These are phyloP conservation scores for Miscanthus lutarioriparius DNA, from an alignment of 176 grass and related monocot genomes.

Conservation along the genomic window DNA sequence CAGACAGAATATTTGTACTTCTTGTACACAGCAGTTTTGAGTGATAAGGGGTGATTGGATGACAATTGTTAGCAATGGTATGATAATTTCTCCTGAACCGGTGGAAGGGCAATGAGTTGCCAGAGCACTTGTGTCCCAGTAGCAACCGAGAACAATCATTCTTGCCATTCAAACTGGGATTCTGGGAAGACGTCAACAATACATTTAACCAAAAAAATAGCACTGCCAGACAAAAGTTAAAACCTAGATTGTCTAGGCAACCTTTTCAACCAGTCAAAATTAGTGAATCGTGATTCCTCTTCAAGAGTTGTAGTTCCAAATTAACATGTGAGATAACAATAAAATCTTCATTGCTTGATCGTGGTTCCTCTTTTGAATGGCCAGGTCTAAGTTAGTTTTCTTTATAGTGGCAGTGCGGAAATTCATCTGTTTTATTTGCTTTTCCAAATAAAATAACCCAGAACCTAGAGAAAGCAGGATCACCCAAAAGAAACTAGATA, in stretches of 20 bases:
- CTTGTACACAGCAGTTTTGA: not conserved
- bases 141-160: slow-evolving; percentile 6
- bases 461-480: slow-evolving; percentile 2
- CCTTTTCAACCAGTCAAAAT: not conserved
- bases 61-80: not conserved
- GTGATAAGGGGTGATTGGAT: not conserved
- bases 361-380: not conserved
- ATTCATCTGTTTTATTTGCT: slow-evolving; percentile 12
- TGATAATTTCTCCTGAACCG: not conserved
- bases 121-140: slow-evolving; percentile 27
- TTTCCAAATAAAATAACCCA: slow-evolving; percentile 9
- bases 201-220: not conserved
- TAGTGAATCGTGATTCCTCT: not conserved
- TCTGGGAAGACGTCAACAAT: not conserved
- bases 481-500: slow-evolving; percentile 2
- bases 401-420: not conserved
- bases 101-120: not conserved
- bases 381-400: not conserved
- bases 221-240: not conserved
- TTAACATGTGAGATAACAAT: not conserved
- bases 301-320: not conserved
- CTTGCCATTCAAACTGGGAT: slow-evolving; percentile 9
- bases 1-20: not conserved
- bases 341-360: not conserved
- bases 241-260: not conserved